Percentiles rank a stretch among this genome's conserved stretches.
Evolutionary conservation across 2,329 filamentous ascomycete genomes (phyloP).

Genomic region (Cordyceps militaris): DNA sequence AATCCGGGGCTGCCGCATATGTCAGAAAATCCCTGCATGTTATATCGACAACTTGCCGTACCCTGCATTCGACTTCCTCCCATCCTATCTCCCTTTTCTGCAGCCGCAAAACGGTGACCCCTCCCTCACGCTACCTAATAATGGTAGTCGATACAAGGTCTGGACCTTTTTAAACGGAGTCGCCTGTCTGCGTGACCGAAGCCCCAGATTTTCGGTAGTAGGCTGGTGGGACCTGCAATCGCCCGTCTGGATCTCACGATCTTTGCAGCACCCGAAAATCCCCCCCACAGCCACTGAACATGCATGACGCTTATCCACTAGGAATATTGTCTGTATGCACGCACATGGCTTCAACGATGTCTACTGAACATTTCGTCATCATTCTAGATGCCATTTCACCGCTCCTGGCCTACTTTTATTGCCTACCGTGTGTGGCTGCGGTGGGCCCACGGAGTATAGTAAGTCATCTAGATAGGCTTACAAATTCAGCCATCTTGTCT

Average conservation of each 20-base stretch:
- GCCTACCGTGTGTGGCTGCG: too few species aligned
- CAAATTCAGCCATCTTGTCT: too few species aligned
- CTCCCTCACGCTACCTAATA: background rate
- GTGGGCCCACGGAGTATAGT: too few species aligned
- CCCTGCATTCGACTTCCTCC: background rate
- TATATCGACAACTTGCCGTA: background rate
- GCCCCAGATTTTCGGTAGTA: slow-evolving; percentile 2
- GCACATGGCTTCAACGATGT: background rate
- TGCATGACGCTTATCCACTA: slow-evolving; percentile 6
- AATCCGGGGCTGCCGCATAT: background rate
- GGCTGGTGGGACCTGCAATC: slow-evolving; percentile 9
- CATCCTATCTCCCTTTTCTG: background rate
- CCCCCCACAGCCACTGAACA: slow-evolving; percentile 3
- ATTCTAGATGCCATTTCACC: background rate
- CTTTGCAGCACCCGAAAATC: background rate
- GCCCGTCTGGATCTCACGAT: slow-evolving; percentile 11
- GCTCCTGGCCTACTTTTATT: background rate
- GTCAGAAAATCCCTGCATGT: background rate
- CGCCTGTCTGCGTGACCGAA: background rate
- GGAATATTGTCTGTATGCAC: background rate
- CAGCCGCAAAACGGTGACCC: background rate
- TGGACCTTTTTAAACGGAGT: slow-evolving; percentile 12
- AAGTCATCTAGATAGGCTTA: too few species aligned
- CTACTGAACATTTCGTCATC: background rate
- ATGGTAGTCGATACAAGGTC: slow-evolving; percentile 2